These are phyloP conservation scores for Ogataea methylovora DNA, from an alignment of 805 yeast species.

Conservation along the genomic window DNA sequence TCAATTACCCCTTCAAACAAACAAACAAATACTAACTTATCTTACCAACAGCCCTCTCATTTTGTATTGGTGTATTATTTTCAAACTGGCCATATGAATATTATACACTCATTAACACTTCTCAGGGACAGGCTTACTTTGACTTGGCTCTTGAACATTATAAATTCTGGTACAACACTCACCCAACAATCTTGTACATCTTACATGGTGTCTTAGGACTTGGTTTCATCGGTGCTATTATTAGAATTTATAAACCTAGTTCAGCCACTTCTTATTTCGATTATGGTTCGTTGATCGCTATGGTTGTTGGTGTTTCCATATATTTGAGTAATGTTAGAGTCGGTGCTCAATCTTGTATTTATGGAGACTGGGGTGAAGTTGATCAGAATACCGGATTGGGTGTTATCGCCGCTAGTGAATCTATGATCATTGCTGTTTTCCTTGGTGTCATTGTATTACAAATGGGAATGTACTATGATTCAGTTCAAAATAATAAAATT, in stretches of 20 bases:
- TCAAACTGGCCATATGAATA: conserved; percentile 80
- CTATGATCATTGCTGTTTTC: conserved; percentile 63
- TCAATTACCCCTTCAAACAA: too few relatives aligned
- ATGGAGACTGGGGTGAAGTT: conserved; percentile 92
- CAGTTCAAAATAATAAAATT: conserved; percentile 18
- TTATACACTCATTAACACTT: conserved; percentile 60
- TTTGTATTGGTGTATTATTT: conserved; percentile 72
- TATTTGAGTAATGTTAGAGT: conserved; percentile 81
- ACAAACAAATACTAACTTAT: neutral
- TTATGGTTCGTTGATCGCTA: conserved; percentile 75
- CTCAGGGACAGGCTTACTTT: conserved; percentile 44
- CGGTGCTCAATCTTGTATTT: conserved; percentile 62
- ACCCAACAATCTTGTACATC: conserved; percentile 48
- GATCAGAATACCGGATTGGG: conserved; percentile 78
- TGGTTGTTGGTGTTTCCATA: conserved; percentile 65
- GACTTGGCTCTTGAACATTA: conserved; percentile 66
- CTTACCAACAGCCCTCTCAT: conserved; percentile 43
- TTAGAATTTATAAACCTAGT: conserved; percentile 80
- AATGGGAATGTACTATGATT: conserved; percentile 82
- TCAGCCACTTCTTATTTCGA: conserved; percentile 84
- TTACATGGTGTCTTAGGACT: conserved; percentile 54
- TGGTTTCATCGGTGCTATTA: conserved; percentile 66
- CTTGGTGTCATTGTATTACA: conserved; percentile 81
- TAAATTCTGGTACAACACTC: conserved; percentile 60
- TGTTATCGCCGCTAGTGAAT: conserved; percentile 85